These are phyloP conservation scores for Calvatia gigantea DNA, from an alignment of 768 basidiomycete species.

Conservation along the genomic window DNA sequence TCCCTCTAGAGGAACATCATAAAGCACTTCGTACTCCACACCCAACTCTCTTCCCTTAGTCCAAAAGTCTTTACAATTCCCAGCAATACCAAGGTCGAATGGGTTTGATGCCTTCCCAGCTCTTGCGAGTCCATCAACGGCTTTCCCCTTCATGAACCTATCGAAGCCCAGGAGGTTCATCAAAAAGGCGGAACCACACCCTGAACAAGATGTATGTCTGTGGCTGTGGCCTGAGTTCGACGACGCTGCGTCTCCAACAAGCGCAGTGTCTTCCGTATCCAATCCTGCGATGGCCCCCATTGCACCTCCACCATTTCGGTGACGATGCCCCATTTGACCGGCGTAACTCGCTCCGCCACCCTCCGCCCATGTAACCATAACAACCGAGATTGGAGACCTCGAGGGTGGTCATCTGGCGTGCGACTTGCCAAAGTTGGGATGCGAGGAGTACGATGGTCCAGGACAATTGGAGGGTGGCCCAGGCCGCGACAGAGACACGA, in stretches of 20 bases:
- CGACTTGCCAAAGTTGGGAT: slow-evolving; percentile 89
- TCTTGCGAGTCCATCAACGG: slow-evolving; percentile 79
- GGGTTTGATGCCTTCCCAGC: slow-evolving; percentile 82
- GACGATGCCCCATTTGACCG: slow-evolving; percentile 79
- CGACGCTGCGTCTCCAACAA: slow-evolving; percentile 24
- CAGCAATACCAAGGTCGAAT: slow-evolving; percentile 79
- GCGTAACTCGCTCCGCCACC: slow-evolving; percentile 64
- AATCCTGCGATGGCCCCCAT: slow-evolving; percentile 36
- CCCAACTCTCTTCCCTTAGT: slow-evolving; percentile 78
- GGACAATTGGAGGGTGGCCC: slow-evolving; percentile 91
- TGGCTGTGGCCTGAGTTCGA: slow-evolving; percentile 32
- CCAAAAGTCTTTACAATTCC: slow-evolving; percentile 96
- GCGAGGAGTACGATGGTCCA: slow-evolving; percentile 90
- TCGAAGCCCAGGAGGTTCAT: slow-evolving; percentile 93
- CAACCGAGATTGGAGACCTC: slow-evolving; percentile 95
- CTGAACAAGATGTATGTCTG: slow-evolving; percentile 29
- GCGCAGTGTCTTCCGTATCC: slow-evolving; percentile 44
- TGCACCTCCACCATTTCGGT: slow-evolving; percentile 31
- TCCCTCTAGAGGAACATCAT: slow-evolving; percentile 86
- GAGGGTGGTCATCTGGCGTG: slow-evolving; percentile 91
- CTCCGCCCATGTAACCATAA: slow-evolving; percentile 96
- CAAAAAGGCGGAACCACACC: slow-evolving; percentile 63
- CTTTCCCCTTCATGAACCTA: slow-evolving; percentile 88
- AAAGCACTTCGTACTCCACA: slow-evolving; percentile 86
- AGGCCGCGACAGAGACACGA: slow-evolving; percentile 73